phyloP scores from a whole-genome alignment of 805 yeast genomes.

The Saccharomycopsis lassenensis region DNA sequence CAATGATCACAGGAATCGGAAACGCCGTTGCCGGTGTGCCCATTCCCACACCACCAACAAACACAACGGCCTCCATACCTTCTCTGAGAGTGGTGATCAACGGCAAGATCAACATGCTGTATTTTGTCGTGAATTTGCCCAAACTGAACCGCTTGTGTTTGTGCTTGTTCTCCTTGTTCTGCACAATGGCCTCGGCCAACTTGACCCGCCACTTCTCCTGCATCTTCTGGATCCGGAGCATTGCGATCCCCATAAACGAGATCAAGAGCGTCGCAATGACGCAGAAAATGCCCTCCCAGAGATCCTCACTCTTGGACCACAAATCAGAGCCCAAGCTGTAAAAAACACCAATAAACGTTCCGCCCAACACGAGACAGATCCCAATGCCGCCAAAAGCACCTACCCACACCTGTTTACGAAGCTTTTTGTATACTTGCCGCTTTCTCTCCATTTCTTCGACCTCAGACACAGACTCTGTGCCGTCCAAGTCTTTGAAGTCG shows the following conservation, averaged over 20 bases:
- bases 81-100: slow-evolving; percentile 86
- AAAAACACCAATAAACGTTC: slow-evolving; percentile 88
- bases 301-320: slow-evolving; percentile 78
- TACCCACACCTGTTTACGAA: slow-evolving; percentile 71
- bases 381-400: slow-evolving; percentile 67
- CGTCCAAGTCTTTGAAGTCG: slow-evolving; percentile 17
- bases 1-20: slow-evolving; percentile 84
- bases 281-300: slow-evolving; percentile 95
- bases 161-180: slow-evolving; percentile 36
- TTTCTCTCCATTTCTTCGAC: slow-evolving; percentile 1
- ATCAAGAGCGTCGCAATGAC: slow-evolving; percentile 82
- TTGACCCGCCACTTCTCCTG: slow-evolving; percentile 94
- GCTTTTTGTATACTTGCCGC: slow-evolving; percentile 39
- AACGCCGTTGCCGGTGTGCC: slow-evolving; percentile 50
- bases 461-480: slow-evolving; percentile 14
- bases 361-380: slow-evolving; percentile 74
- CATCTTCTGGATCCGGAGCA: slow-evolving; percentile 92
- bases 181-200: slow-evolving; percentile 73
- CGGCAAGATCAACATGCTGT: slow-evolving; percentile 82
- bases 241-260: slow-evolving; percentile 88
- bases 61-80: slow-evolving; percentile 92
- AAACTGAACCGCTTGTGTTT: slow-evolving; percentile 45
- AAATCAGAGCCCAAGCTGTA: slow-evolving; percentile 70
- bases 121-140: slow-evolving; percentile 53
- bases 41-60: slow-evolving; percentile 91